Base-by-base conservation (phyloP, 495 filamentous ascomycete species). In the Daldinia grandis region DNA sequence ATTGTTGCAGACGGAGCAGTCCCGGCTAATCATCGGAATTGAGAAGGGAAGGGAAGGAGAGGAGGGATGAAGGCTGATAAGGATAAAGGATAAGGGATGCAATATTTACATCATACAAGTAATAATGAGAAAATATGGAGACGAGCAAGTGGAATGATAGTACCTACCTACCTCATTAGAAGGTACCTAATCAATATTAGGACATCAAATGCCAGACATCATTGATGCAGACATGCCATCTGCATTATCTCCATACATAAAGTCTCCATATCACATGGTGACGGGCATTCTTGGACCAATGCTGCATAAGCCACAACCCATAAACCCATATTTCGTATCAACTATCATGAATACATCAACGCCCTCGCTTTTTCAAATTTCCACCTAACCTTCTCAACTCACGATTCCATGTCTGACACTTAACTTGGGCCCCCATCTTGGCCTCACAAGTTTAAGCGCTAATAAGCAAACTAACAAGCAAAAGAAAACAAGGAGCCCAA, bases 321-420 rank as follows among this genome's bases (percentile, higher is more conserved):
- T 50, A 28, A 38, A 30, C 28, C 12, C 63, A 47, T 58, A 38
- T 27, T 27, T 38, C 44, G 24, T 42, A 57, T 64, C 62, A n/a
- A n/a, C n/a, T n/a, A 56, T 66, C 33, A 58, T 30, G 38, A 57
- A 58, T 30, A 27, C 62, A 65, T 58, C 62, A 69, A 55, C 66
- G 55, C 38, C 31, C 5, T 62, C 27, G 50, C 53, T 58, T 56
- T 60, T 62, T 50, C 28, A 2, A 21, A 44, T 56, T 58, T 51
- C 66, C 37, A 21, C 59, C 59, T 56, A 44, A 54, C 21, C 15
- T 28, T 44, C 4, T n/a, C 50, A 38, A 47, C 62, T 58, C 19
- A 28, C 27, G 17, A 58, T 19, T 54, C 53, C 12, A 58, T 58
- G 37, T 47, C 21, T 24, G 25, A 21, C n/a, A 27, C 35, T 30